These are phyloP conservation scores for Lophiotrema nucula DNA, from an alignment of 495 filamentous ascomycete species.

Conservation along the genomic window DNA sequence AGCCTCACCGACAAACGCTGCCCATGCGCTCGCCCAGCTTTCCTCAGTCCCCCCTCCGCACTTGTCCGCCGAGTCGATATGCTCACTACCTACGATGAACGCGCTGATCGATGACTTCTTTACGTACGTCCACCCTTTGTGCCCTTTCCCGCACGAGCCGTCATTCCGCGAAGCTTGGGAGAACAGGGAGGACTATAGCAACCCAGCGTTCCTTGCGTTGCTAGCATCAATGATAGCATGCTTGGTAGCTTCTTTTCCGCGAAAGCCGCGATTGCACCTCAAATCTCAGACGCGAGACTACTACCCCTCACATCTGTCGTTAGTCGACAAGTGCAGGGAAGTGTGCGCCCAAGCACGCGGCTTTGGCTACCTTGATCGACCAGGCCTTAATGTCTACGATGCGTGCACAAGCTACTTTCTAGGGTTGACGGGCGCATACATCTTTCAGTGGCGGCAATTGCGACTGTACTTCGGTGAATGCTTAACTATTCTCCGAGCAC, in stretches of 20 bases:
- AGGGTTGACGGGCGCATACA: conserved; percentile 66
- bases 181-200: conserved; percentile 66
- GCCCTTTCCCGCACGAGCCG: conserved; percentile 81
- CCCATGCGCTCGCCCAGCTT: conserved; percentile 45
- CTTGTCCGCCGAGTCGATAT: conserved; percentile 72
- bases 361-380: conserved; percentile 62
- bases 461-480: conserved; percentile 72
- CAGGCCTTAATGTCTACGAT: conserved; percentile 68
- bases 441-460: conserved; percentile 63
- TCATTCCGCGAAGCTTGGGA: conserved; percentile 74
- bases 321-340: conserved; percentile 72
- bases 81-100: conserved; percentile 62
- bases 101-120: conserved; percentile 84
- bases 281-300: conserved; percentile 58
- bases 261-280: conserved; percentile 69
- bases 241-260: conserved; percentile 76
- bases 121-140: conserved; percentile 83
- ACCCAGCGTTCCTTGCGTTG: conserved; percentile 69
- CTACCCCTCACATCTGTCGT: conserved; percentile 66
- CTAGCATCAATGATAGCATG: conserved; percentile 77
- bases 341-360: conserved; percentile 72
- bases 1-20: conserved; percentile 50
- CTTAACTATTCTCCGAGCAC: conserved; percentile 65
- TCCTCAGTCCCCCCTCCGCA: conserved; percentile 41
- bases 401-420: conserved; percentile 84